phyloP scores from a whole-genome alignment of 768 basidiomycete genomes.

The Suillus tomentosus region DNA sequence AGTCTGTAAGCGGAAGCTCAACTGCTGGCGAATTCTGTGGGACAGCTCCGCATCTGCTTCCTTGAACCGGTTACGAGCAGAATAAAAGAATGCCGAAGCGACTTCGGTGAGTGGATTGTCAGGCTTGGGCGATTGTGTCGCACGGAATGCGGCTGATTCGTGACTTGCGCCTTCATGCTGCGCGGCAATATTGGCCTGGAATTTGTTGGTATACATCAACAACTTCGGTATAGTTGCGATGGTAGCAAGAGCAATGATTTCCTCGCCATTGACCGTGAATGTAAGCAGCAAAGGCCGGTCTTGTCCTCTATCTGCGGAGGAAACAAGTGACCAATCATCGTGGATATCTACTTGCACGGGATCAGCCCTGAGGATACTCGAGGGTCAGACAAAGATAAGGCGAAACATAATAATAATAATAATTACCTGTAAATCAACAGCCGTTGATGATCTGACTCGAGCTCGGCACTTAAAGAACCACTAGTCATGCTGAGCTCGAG shows the following conservation, averaged over 20 bases:
- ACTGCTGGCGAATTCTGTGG: conserved; percentile 68
- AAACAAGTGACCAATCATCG: conserved; percentile 77
- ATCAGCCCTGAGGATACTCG: conserved; percentile 56
- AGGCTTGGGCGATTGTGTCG: conserved; percentile 69
- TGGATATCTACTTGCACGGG: conserved; percentile 72
- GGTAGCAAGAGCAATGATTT: conserved; percentile 66
- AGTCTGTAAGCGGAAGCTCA: conserved; percentile 66
- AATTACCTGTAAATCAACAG: conserved; percentile 75
- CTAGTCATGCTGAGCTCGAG: conserved; percentile 76
- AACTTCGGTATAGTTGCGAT: conserved; percentile 79
- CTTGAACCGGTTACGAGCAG: conserved; percentile 69
- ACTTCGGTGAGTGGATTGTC: conserved; percentile 83
- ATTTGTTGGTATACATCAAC: conserved; percentile 71
- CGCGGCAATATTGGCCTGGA: conserved; percentile 68
- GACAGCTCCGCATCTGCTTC: conserved; percentile 63
- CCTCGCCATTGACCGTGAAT: conserved; percentile 74
- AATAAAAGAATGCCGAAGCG: conserved; percentile 81
- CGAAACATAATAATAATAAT: not conserved
- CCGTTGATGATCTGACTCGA: conserved; percentile 78
- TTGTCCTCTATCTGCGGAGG: conserved; percentile 39
- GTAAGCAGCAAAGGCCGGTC: conserved; percentile 64
- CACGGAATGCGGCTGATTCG: conserved; percentile 77
- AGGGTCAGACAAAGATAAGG: conserved; percentile 9
- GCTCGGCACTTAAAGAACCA: conserved; percentile 61
- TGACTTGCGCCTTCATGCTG: conserved; percentile 77